Evolutionary conservation across 2,329 filamentous ascomycete species (phyloP).

Genomic region (Colletotrichum kahawae): DNA sequence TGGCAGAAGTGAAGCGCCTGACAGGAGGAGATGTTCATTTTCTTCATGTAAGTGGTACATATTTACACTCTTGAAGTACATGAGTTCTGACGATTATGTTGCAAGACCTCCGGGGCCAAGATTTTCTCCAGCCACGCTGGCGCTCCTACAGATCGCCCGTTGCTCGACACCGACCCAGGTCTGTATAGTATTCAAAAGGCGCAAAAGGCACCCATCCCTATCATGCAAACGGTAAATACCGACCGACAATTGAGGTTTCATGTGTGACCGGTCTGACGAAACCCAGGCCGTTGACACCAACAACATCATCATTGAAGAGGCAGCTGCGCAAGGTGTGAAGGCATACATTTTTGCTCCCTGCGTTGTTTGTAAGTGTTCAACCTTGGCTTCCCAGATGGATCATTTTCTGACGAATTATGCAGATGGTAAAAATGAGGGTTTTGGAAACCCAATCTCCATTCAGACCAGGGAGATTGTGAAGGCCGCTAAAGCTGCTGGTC

Average conservation of each 20-base stretch:
- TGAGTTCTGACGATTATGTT: neutral
- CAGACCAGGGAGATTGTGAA: neutral
- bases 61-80: neutral
- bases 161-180: slow-evolving; percentile 46
- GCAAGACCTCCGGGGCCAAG: slow-evolving; percentile 55
- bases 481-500: neutral
- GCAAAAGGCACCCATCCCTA: neutral
- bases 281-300: slow-evolving; percentile 45
- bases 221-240: neutral
- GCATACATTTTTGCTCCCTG: slow-evolving; percentile 60
- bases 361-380: slow-evolving; percentile 47
- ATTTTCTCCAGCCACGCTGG: slow-evolving; percentile 53
- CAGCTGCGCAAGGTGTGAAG: slow-evolving; percentile 44
- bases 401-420: neutral
- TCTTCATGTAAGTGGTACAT: neutral
- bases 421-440: neutral
- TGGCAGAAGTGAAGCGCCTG: slow-evolving; percentile 45
- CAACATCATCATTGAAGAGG: slow-evolving; percentile 45
- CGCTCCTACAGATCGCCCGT: slow-evolving; percentile 40
- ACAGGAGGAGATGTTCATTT: neutral
- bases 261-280: neutral
- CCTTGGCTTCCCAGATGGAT: neutral
- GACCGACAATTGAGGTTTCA: fast-evolving
- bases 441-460: neutral
- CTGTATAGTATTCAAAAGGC: neutral